These are phyloP conservation scores for Pneumocystis oryctolagi DNA, from an alignment of 1,139 yeast genomes.

Conservation along the genomic window DNA sequence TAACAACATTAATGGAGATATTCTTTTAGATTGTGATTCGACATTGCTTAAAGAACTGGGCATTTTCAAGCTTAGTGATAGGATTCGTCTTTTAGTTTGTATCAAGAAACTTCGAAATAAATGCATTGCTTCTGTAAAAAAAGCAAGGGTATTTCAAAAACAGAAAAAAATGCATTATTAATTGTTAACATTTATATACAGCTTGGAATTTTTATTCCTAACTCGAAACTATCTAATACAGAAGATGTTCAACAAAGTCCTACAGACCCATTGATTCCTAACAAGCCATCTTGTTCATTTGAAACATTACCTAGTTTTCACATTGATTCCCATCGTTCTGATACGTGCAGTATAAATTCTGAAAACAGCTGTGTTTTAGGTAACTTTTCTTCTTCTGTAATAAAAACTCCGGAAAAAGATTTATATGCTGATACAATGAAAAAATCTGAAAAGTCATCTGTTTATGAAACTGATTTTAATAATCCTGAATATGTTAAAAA, in stretches of 20 bases:
- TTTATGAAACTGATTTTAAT: slow-evolving; percentile 5
- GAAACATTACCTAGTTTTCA: not conserved
- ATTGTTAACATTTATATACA: not conserved
- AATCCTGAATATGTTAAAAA: not conserved
- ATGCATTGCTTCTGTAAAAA: slow-evolving; percentile 11
- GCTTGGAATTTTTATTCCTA: not conserved
- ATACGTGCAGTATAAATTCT: not conserved
- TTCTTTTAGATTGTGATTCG: slow-evolving; percentile 51
- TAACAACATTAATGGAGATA: slow-evolving; percentile 44
- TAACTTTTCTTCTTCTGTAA: not conserved
- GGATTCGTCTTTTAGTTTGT: slow-evolving; percentile 50
- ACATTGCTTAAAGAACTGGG: slow-evolving; percentile 63
- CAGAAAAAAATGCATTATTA: not conserved
- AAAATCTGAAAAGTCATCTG: slow-evolving; percentile 4
- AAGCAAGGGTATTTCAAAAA: not conserved
- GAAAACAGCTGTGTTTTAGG: not conserved
- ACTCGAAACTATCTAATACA: not conserved
- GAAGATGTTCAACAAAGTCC: not conserved
- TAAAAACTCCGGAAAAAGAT: not conserved
- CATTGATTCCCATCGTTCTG: not conserved
- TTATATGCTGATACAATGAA: not conserved
- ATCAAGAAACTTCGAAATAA: slow-evolving; percentile 20
- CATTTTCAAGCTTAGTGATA: slow-evolving; percentile 63
- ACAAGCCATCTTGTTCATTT: not conserved
- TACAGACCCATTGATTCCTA: not conserved